Evolutionary conservation across 2,329 filamentous ascomycete species (phyloP).

Genomic region (Arthroderma sp.): DNA sequence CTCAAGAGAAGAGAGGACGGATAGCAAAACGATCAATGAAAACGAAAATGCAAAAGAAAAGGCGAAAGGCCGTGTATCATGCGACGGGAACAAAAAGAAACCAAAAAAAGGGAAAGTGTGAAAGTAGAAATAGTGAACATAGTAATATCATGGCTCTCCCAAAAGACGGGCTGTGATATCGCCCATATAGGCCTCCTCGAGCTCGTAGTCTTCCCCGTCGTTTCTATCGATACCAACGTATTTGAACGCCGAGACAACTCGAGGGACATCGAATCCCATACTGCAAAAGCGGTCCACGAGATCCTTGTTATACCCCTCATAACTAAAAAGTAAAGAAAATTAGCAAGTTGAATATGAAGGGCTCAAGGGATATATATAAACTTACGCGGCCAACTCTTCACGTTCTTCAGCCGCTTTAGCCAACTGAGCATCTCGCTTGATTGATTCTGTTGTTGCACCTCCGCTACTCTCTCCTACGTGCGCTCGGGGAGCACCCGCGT

Average conservation of each 20-base stretch:
- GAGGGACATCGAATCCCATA: slow-evolving; percentile 84
- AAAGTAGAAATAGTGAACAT: slow-evolving; percentile 3
- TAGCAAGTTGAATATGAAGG: neutral
- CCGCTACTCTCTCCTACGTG: slow-evolving; percentile 42
- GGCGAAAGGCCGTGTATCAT: no score
- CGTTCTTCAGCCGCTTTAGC: slow-evolving; percentile 45
- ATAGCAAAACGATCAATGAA: no score
- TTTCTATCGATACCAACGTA: slow-evolving; percentile 70
- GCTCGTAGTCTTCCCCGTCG: slow-evolving; percentile 63
- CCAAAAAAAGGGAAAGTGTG: slow-evolving; percentile 1
- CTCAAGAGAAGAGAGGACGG: neutral
- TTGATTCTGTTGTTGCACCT: slow-evolving; percentile 39
- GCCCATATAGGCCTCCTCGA: slow-evolving; percentile 83
- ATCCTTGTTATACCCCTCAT: slow-evolving; percentile 74
- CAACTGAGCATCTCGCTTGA: slow-evolving; percentile 41
- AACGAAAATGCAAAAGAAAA: no score
- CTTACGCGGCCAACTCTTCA: slow-evolving; percentile 43
- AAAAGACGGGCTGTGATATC: slow-evolving; percentile 78
- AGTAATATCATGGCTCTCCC: slow-evolving; percentile 49
- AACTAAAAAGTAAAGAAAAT: slow-evolving; percentile 41
- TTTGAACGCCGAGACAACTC: slow-evolving; percentile 74
- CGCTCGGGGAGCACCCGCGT: slow-evolving; percentile 60
- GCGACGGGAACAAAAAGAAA: neutral
- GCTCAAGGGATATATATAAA: slow-evolving; percentile 5
- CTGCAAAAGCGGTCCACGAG: slow-evolving; percentile 70